A percentile compares a stretch with the other conserved stretches of the same genome.
phyloP scores from a whole-genome alignment of 345 rosid genomes.

The Sisymbrium altissimum region DNA sequence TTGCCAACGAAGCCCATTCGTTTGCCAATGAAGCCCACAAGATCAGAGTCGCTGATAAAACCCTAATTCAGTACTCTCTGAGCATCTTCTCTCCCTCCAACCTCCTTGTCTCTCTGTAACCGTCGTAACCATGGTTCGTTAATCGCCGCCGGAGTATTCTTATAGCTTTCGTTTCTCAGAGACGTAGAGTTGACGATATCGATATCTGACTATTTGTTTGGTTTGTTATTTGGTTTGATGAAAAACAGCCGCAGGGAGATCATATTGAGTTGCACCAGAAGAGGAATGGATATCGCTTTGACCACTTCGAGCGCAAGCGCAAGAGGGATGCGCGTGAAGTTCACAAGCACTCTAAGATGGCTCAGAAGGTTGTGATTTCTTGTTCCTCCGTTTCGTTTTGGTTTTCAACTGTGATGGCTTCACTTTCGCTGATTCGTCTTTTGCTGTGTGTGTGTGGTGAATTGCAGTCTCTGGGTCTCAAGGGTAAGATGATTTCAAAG shows the following conservation, averaged over 20 bases:
- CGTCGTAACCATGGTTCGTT: slow-evolving; percentile 34
- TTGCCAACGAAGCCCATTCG: too few relatives aligned
- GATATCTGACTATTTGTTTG: neutral
- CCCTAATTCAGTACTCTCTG: too few relatives aligned
- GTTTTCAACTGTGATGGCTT: neutral
- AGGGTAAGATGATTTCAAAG: slow-evolving; percentile 82
- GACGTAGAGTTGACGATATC: neutral
- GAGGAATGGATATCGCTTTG: slow-evolving; percentile 79
- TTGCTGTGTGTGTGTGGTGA: neutral
- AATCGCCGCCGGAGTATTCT: slow-evolving; percentile 3
- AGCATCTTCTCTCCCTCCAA: too few relatives aligned
- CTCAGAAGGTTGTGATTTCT: slow-evolving; percentile 49
- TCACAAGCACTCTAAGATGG: slow-evolving; percentile 68
- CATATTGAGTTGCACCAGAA: slow-evolving; percentile 75
- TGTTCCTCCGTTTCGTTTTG: neutral
- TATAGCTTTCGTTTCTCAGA: neutral
- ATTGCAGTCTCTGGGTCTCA: slow-evolving; percentile 58
- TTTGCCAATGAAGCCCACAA: too few relatives aligned
- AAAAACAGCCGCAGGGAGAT: slow-evolving; percentile 87
- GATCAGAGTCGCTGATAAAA: too few relatives aligned
- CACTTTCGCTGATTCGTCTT: neutral
- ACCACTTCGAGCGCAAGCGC: slow-evolving; percentile 77
- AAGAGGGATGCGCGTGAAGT: slow-evolving; percentile 92
- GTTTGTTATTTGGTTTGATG: slow-evolving; percentile 11
- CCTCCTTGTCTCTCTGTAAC: too few relatives aligned